Base-by-base conservation (phyloP, 140 eudicot species). In the Cichorium intybus region DNA sequence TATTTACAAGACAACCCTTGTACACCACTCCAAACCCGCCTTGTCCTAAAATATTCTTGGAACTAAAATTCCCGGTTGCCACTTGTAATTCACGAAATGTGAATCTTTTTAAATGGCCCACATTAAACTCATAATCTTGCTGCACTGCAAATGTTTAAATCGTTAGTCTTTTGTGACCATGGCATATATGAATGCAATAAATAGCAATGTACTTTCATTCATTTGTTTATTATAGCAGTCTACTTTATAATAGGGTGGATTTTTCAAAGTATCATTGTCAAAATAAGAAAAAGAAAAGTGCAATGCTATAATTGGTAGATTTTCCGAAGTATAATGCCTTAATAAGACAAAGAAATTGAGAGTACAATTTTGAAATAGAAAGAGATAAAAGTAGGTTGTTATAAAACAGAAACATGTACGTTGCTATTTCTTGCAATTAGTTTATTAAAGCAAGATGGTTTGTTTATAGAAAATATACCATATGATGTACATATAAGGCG, bases 21-120 rank as follows among this genome's bases (percentile, higher is more conserved):
- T 93, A 93, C 16, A 93, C 99, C 14, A 89, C 89, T 43, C 99
- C 99, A 76, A 85, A 93, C 37, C 99, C 99, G 56, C 99, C 99
- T 63, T 78, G 88, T 8, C 99, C 99, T 31, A 93, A 69, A 20
- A 93, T 78, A 71, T 93, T 93, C 72, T 78, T 93, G 60, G 92
- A 75, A 69, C 76, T 88, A 68, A 89, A 93, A 53, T 86, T 88
- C 24, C 87, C 70, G 0, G 99, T 93, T 17, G 98, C 98, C 45
- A 65, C 74, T 85, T 91, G 96, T 60, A 91, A 60, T 64, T 91
- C 98, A 21, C 92, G 98, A 55, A 82, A 69, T 3, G 96, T 73
- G 74, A 91, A 91, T 75, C 98, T 77, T 73, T 81, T 81, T 22
- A 91, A 68, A 67, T 87, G 91, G 34, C 96, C 96, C 20, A 85